Base-by-base conservation (phyloP, 129 eudicot genomes). In the Helianthus tuberosus region DNA sequence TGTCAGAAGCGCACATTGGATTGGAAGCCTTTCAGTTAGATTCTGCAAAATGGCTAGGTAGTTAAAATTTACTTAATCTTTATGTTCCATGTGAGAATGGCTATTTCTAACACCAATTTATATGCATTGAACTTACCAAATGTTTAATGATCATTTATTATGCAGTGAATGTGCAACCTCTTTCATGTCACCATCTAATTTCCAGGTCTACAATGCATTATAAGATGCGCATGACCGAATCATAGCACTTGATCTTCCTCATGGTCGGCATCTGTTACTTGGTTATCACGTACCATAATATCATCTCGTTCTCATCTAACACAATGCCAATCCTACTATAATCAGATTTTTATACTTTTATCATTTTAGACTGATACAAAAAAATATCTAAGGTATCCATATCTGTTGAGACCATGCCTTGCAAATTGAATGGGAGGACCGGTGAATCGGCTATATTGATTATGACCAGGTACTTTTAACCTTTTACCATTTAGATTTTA, bases 31-130 rank as follows among this genome's bases (percentile, higher is more conserved):
- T 93, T 68, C 83, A 96, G 23, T 84, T 93, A 84, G 54, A 93
- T 77, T 97, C 97, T 50, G 93, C 87, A 60, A 93, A 90, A 81
- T 90, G 96, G 98, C 97, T 96, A 88, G 98, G 98, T 93, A 77
- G 4, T 54, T 64, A 60, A 10, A 32, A 6, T 27, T 36, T 13
- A 73, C 44, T 60, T 54, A 9, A 60, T 41, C 29, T n/a, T 51
- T 27, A 11, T 12, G 54, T 14, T 50, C 16, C 54, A 50, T 50
- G 16, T 50, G 17, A 50, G 5, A 50, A 50, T 50, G 54, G 54
- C 12, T 50, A 50, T 50, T 50, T 17, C 16, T 14, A 50, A 50
- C 54, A 50, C 54, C 16, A 13, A 38, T 12, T 10, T 11, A 51
- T 27, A 25, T 2, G 27, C 39, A 59, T 53, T 53, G 27, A 15